Evolutionary conservation across 2,329 filamentous ascomycete species (phyloP), one percentile per base, ranked within the genome.

Genomic region (Xylaria sp.): DNA sequence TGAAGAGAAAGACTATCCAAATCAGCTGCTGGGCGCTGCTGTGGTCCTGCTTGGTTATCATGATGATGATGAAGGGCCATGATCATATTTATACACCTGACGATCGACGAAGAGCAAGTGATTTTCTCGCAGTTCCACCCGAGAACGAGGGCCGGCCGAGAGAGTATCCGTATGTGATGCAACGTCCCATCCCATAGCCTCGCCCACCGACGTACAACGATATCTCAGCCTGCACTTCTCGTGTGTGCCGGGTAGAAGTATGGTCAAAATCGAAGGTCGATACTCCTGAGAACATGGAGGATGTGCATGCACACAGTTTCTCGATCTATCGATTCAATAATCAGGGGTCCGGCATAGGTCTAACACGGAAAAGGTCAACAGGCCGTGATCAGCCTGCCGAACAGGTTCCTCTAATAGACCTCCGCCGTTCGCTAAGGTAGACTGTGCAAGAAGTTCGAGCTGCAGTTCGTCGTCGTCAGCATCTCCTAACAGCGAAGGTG

Each of bases 271-370:
- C 52, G 60, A 64, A 52, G 28, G 62, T 43, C 25, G 59, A 54
- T 33, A 15, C 23, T 61, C 31, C 25, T 59, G 56, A 58, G 31
- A 59, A 65, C 65, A 62, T 71, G 67, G 46, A 67, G 62, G 62
- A 65, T 55, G 56, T 48, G 59, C 62, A 41, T 66, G 71, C 66
- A 67, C 66, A 67, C 36, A 49, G 41, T 43, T 52, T 65, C 54
- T 62, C 48, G 55, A 58, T 65, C 39, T 65, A 63, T 70, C 65
- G 63, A 70, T 46, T 67, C 69, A 67, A 73, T 72, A 72, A 62
- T 64, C 70, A 70, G 71, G 72, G 72, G 58, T 67, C 49, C 41
- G 41, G 57, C 60, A 68, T 64, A 60, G 64, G 63, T 46, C 66
- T 65, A 66, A 65, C 20, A 23, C 65, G 43, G 62, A 71, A 64